Percentiles rank a stretch among this genome's conserved stretches.
Conservation (phyloP, 2,329 filamentous ascomycete species). For the Plenodomus tracheiphilus region DNA sequence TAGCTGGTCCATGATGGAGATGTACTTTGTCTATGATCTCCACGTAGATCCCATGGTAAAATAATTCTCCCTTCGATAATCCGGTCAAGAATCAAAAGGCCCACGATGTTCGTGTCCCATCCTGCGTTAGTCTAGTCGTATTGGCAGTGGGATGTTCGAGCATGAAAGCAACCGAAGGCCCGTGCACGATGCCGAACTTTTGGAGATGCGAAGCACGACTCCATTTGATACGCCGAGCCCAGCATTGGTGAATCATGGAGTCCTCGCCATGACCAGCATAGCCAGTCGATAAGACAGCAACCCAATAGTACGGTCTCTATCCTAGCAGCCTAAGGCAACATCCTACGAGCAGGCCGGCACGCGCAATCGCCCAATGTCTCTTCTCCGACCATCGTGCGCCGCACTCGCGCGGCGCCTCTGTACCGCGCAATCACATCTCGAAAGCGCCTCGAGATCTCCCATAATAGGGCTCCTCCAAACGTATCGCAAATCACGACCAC, state of each 20-base stretch:
- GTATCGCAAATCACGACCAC: constrained; percentile 10
- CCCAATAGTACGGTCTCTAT: background rate
- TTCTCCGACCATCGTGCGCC: constrained; percentile 32
- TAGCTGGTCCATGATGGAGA: no score
- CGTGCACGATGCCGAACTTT: background rate
- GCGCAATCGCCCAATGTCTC: constrained; percentile 23
- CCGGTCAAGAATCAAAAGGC: no score
- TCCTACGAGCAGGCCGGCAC: background rate
- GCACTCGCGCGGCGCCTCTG: constrained; percentile 37
- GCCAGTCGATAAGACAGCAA: background rate
- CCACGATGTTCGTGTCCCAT: no score
- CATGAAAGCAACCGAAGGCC: background rate
- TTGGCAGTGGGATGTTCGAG: no score
- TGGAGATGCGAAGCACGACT: background rate
- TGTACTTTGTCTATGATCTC: no score
- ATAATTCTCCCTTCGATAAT: no score
- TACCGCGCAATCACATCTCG: constrained; percentile 16
- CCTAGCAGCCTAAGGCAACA: background rate
- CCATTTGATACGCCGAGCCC: background rate
- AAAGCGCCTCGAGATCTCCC: constrained; percentile 19
- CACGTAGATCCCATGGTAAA: no score
- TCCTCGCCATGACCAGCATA: background rate
- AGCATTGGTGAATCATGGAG: background rate
- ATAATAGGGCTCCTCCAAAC: constrained; percentile 27
- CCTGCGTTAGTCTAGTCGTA: no score